phyloP scores from a whole-genome alignment of 257 asterid genomes.

The Solanum phureja region DNA sequence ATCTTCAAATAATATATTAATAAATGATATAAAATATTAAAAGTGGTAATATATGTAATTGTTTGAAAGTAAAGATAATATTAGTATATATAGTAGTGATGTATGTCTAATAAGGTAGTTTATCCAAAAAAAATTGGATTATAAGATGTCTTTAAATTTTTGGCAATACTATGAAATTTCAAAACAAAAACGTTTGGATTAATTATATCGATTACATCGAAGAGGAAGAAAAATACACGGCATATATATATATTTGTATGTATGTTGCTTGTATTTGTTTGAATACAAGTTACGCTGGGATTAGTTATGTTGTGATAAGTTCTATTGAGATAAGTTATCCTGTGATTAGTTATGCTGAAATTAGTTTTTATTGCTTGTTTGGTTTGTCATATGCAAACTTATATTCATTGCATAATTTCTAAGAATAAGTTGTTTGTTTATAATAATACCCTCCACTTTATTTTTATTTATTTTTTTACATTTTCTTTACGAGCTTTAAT shows the following conservation, averaged over 20 bases:
- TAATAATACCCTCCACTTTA: background rate
- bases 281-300: background rate
- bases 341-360: no score
- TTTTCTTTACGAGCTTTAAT: background rate
- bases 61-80: no score
- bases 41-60: no score
- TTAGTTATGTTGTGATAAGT: no score
- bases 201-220: background rate
- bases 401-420: no score
- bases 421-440: no score
- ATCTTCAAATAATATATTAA: no score
- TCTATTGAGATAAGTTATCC: no score
- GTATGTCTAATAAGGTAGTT: no score
- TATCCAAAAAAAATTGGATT: background rate
- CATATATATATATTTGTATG: background rate
- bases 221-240: background rate
- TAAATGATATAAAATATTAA: no score
- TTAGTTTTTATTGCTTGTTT: background rate
- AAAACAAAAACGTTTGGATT: background rate
- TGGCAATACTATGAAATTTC: background rate
- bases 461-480: no score
- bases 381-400: background rate
- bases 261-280: background rate
- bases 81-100: no score
- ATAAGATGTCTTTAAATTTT: background rate